Evolutionary conservation across 176 grass and related monocot genomes (phyloP).

Genomic region (Zea luxurians): DNA sequence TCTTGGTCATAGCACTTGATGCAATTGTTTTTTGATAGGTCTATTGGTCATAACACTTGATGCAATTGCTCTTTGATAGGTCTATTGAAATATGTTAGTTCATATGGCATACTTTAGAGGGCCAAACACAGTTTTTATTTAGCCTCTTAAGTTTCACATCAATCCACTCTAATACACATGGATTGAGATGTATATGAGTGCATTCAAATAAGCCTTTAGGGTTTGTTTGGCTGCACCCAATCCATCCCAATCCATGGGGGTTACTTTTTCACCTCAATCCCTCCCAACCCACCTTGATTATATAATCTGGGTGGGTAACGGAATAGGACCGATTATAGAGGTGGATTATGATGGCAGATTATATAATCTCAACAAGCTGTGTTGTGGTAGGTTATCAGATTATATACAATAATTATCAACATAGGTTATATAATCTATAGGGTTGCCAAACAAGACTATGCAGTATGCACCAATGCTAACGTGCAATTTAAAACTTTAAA

Average conservation of each 20-base stretch:
- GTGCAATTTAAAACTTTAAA: background rate
- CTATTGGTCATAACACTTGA: background rate
- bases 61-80: slow-evolving; percentile 17
- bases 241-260: too few relatives aligned
- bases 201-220: too few relatives aligned
- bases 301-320: too few relatives aligned
- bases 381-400: too few relatives aligned
- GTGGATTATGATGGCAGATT: background rate
- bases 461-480: background rate
- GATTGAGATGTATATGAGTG: too few relatives aligned
- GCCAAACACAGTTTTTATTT: background rate
- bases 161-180: too few relatives aligned
- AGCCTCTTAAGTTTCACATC: too few relatives aligned
- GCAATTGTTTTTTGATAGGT: slow-evolving; percentile 11
- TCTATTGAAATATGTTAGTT: slow-evolving; percentile 14
- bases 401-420: background rate
- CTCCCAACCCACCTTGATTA: too few relatives aligned
- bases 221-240: too few relatives aligned
- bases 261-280: too few relatives aligned
- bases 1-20: slow-evolving; percentile 7
- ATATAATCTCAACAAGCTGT: background rate
- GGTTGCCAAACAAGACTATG: background rate
- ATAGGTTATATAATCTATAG: background rate
- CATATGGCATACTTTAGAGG: slow-evolving; percentile 25
- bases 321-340: too few relatives aligned